A percentile compares a stretch with the other conserved stretches of the same genome.
These are phyloP conservation scores for Cladophialophora carrionii DNA, from an alignment of 2,329 filamentous ascomycete species.

Conservation along the genomic window DNA sequence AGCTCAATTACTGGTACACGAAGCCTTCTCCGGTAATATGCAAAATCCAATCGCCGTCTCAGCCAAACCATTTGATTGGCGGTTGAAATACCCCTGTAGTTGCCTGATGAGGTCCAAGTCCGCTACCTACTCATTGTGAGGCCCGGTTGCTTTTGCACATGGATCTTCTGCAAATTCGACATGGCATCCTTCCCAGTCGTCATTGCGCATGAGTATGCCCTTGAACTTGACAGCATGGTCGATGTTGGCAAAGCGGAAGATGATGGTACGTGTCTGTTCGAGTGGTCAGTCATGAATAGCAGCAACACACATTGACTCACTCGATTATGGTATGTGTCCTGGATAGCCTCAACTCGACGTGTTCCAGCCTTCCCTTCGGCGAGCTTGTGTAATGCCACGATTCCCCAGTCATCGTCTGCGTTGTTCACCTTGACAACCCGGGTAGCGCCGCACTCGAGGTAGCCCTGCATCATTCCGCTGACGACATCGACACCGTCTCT, in stretches of 20 bases:
- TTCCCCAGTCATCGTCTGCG: constrained; percentile 47
- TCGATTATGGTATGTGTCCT: constrained; percentile 47
- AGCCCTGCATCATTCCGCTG: constrained; percentile 48
- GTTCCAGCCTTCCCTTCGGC: constrained; percentile 43
- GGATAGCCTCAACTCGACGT: constrained; percentile 52
- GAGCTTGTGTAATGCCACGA: constrained; percentile 45
- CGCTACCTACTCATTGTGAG: constrained; percentile 16
- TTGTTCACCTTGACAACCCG: constrained; percentile 53
- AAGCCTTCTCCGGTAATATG: neutral
- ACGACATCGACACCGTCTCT: constrained; percentile 46
- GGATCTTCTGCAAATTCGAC: constrained; percentile 52
- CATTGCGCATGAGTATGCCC: constrained; percentile 44
- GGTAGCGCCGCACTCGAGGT: constrained; percentile 48
- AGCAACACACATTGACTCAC: constrained; percentile 45
- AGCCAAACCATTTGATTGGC: no score
- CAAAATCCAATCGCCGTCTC: neutral
- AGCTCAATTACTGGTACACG: neutral
- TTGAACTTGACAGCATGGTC: constrained; percentile 53
- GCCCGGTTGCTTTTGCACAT: constrained; percentile 26
- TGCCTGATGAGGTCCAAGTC: neutral
- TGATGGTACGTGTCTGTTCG: constrained; percentile 48
- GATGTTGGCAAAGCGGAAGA: constrained; percentile 55
- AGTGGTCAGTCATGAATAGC: constrained; percentile 2
- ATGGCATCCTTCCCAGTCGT: constrained; percentile 54
- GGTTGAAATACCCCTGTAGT: neutral